Conservation (phyloP, 495 filamentous ascomycete species). For the Thermochaetoides thermophila region DNA sequence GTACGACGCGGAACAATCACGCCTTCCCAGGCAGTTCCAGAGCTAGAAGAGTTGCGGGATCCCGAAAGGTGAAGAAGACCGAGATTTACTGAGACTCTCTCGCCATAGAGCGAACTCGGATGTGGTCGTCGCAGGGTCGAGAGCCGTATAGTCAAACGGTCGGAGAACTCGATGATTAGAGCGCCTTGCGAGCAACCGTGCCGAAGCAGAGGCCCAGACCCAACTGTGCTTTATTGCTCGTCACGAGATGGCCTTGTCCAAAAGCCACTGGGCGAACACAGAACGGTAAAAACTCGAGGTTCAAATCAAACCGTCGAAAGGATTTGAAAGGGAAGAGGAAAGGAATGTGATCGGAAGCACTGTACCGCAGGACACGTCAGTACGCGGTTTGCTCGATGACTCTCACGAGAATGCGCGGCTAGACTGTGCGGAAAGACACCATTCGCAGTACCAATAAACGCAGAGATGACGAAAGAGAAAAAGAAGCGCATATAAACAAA, state of each 20-base stretch:
- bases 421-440: no score
- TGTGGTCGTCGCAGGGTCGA: neutral
- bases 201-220: neutral
- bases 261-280: neutral
- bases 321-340: constrained; percentile 10
- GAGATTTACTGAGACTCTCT: constrained; percentile 25
- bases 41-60: constrained; percentile 25
- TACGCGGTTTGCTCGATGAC: no score
- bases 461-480: no score
- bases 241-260: constrained; percentile 1
- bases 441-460: no score
- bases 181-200: neutral
- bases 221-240: neutral
- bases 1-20: constrained; percentile 8
- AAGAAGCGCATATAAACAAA: no score
- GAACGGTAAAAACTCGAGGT: neutral
- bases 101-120: constrained; percentile 27
- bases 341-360: constrained; percentile 17
- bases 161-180: constrained; percentile 1
- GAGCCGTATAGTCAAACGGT: no score
- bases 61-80: constrained; percentile 11
- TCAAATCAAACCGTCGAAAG: constrained; percentile 1
- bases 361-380: no score
- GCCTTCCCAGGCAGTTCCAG: constrained; percentile 19
- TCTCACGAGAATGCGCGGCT: no score